Conservation (phyloP, 1,284 basidiomycete species). For the Boletus semigastroideus region DNA sequence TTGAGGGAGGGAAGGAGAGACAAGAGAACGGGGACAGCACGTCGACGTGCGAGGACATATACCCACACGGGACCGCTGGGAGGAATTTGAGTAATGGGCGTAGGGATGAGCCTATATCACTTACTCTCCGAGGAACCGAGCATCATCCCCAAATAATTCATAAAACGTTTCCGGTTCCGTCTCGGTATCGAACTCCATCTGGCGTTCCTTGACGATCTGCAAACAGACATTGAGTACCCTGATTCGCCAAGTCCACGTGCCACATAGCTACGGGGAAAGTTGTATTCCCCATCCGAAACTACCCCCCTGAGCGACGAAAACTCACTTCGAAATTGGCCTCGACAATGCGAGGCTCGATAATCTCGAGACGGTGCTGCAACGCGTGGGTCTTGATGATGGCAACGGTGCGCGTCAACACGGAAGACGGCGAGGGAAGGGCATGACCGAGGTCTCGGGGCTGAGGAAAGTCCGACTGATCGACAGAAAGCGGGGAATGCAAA, state of each 20-base stretch:
- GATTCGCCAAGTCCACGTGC: slow-evolving; percentile 17
- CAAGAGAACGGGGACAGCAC: slow-evolving; percentile 73
- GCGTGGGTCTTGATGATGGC: slow-evolving; percentile 80
- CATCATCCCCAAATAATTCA: slow-evolving; percentile 74
- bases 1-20: slow-evolving; percentile 73
- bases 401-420: slow-evolving; percentile 57
- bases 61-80: slow-evolving; percentile 80
- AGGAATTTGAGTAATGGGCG: slow-evolving; percentile 1
- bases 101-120: slow-evolving; percentile 29
- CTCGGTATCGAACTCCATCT: slow-evolving; percentile 81
- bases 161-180: slow-evolving; percentile 73
- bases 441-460: slow-evolving; percentile 7
- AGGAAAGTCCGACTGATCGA: slow-evolving; percentile 15
- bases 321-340: slow-evolving; percentile 76
- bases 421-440: slow-evolving; percentile 8
- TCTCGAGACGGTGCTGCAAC: slow-evolving; percentile 61
- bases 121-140: slow-evolving; percentile 71
- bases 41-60: slow-evolving; percentile 76
- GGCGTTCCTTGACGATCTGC: slow-evolving; percentile 78
- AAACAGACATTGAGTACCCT: slow-evolving; percentile 4
- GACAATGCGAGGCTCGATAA: slow-evolving; percentile 69
- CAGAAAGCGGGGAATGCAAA: slow-evolving; percentile 14
- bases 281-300: neutral
- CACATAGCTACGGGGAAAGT: slow-evolving; percentile 6
- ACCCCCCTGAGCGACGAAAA: slow-evolving; percentile 11